Evolutionary conservation across 371 early-diverging fungal species (phyloP).

Genomic region (Blakeslea trispora): DNA sequence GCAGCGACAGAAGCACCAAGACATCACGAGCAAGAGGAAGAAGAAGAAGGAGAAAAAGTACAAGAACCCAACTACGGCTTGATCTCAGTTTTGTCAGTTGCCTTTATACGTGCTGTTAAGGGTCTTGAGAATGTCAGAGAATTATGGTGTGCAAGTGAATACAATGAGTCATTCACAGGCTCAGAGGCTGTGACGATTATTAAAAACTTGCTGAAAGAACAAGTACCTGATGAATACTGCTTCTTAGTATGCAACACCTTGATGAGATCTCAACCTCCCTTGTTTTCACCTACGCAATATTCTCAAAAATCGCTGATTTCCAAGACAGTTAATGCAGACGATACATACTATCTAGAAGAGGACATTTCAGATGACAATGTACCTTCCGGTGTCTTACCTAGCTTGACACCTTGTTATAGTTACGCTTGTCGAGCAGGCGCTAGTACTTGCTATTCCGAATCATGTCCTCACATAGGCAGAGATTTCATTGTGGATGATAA

Average conservation of each 20-base stretch:
- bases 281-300: conserved; percentile 36
- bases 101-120: conserved; percentile 24
- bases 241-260: conserved; percentile 25
- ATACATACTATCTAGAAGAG: conserved; percentile 36
- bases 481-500: conserved; percentile 14
- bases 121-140: conserved; percentile 32
- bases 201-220: conserved; percentile 18
- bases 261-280: conserved; percentile 26
- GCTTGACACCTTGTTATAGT: conserved; percentile 31
- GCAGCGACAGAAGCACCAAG: background rate
- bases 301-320: conserved; percentile 34
- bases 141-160: conserved; percentile 38
- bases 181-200: conserved; percentile 36
- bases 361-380: conserved; percentile 20
- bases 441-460: conserved; percentile 30
- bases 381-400: conserved; percentile 28
- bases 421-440: conserved; percentile 19
- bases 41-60: background rate
- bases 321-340: conserved; percentile 35
- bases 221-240: conserved; percentile 26
- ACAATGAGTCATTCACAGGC: conserved; percentile 38
- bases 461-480: conserved; percentile 28
- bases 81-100: conserved; percentile 28
- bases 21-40: background rate
- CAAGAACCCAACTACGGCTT: conserved; percentile 28